Evolutionary conservation across 768 basidiomycete genomes (phyloP).

Genomic region (Collybia nuda): DNA sequence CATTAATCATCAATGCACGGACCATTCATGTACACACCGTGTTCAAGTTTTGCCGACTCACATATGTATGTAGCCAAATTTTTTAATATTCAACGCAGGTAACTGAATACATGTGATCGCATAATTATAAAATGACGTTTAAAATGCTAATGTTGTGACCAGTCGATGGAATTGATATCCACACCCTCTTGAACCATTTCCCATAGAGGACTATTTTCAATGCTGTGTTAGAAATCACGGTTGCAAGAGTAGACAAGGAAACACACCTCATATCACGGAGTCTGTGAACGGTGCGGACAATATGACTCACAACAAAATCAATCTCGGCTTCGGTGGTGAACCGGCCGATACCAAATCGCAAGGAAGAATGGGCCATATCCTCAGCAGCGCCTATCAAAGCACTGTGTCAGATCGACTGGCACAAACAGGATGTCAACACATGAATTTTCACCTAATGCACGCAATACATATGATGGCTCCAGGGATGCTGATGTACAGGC

Average conservation of each 20-base stretch:
- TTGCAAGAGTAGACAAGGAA: background rate
- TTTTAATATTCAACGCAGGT: background rate
- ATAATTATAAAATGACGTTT: constrained; percentile 8
- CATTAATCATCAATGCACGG: constrained; percentile 38
- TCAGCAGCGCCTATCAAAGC: constrained; percentile 72
- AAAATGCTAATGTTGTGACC: constrained; percentile 77
- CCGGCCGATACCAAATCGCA: constrained; percentile 96
- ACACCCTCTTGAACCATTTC: constrained; percentile 99
- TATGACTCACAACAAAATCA: constrained; percentile 89
- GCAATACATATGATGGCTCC: constrained; percentile 96
- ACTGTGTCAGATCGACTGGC: constrained; percentile 21
- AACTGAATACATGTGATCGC: constrained; percentile 9
- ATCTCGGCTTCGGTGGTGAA: constrained; percentile 98
- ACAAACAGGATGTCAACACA: background rate
- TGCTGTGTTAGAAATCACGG: constrained; percentile 8
- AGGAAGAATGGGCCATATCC: constrained; percentile 98
- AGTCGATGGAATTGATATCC: constrained; percentile 92
- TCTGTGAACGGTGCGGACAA: constrained; percentile 81
- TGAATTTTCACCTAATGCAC: constrained; percentile 72
- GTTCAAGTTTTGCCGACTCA: background rate
- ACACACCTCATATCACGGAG: constrained; percentile 91
- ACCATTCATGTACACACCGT: constrained; percentile 29
- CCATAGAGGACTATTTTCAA: constrained; percentile 77
- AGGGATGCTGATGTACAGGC: constrained; percentile 98
- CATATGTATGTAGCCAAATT: background rate